Conservation (phyloP, 2,329 filamentous ascomycete genomes). For the Fusarium sp. region DNA sequence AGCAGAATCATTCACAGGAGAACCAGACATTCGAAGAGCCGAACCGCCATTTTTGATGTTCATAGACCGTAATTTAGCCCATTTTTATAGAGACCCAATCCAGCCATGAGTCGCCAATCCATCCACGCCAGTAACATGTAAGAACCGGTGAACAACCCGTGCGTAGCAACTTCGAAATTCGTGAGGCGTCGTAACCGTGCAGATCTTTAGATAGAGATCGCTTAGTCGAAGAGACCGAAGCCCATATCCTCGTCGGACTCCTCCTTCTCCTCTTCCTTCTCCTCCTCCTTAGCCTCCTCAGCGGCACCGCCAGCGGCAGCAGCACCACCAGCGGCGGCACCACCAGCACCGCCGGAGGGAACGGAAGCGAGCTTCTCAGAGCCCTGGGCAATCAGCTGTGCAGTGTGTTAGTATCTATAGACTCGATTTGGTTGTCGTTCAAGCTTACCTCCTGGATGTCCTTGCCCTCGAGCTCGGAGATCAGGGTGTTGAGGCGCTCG, state of each 20-base stretch:
- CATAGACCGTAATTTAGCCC: constrained; percentile 49
- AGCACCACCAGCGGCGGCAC: constrained; percentile 74
- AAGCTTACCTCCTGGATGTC: constrained; percentile 87
- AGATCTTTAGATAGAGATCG: constrained; percentile 48
- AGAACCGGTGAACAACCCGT: constrained; percentile 50
- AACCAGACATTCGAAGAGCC: constrained; percentile 38
- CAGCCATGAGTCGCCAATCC: constrained; percentile 51
- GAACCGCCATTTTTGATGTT: constrained; percentile 48
- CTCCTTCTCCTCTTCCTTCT: constrained; percentile 74
- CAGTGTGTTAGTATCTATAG: constrained; percentile 35
- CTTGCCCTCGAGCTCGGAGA: constrained; percentile 93
- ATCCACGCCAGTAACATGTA: constrained; percentile 49
- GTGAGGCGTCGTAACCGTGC: constrained; percentile 50
- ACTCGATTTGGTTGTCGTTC: background rate
- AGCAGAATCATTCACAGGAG: background rate
- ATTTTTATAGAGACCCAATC: constrained; percentile 47
- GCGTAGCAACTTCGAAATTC: constrained; percentile 52
- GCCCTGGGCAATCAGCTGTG: constrained; percentile 90
- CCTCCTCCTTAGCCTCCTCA: constrained; percentile 81
- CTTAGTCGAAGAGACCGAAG: constrained; percentile 82
- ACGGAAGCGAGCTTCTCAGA: constrained; percentile 96
- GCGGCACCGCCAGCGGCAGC: constrained; percentile 76
- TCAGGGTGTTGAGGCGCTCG: constrained; percentile 86
- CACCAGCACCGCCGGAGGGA: constrained; percentile 88
- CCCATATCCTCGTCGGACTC: constrained; percentile 82